These are phyloP conservation scores for Coccomyxa sp. DNA, from an alignment of 139 green algal genomes.

Conservation along the genomic window DNA sequence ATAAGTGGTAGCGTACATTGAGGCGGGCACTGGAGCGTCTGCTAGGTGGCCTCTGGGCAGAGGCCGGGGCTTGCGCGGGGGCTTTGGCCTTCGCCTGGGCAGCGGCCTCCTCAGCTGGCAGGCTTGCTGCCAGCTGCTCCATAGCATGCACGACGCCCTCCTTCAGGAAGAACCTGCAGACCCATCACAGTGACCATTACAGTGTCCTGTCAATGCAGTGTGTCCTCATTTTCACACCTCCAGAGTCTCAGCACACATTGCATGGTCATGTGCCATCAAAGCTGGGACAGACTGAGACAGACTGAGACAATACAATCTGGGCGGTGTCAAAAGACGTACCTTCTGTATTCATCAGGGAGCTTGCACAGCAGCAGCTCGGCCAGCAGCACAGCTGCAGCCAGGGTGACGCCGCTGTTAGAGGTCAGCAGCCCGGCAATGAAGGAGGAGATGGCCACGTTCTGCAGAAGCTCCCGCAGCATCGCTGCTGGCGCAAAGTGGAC, in stretches of 20 bases:
- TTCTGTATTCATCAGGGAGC: conserved; percentile 57
- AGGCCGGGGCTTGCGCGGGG: not conserved
- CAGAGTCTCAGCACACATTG: too few species aligned
- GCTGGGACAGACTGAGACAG: too few species aligned
- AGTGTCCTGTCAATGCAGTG: too few species aligned
- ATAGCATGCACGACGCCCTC: conserved; percentile 90
- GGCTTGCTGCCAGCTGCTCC: conserved; percentile 63
- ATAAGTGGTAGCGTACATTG: conserved; percentile 3
- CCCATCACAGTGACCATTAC: too few species aligned
- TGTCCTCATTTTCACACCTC: too few species aligned
- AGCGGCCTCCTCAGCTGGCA: not conserved
- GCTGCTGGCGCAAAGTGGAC: conserved; percentile 46
- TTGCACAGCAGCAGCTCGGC: conserved; percentile 88
- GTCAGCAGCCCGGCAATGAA: conserved; percentile 81
- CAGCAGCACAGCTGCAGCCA: conserved; percentile 50
- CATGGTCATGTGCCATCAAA: too few species aligned
- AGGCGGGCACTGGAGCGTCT: conserved; percentile 9
- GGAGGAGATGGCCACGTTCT: conserved; percentile 63
- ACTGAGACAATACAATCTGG: too few species aligned
- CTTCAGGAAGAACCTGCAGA: conserved; percentile 77
- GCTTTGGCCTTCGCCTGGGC: not conserved
- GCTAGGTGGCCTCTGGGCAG: too few species aligned
- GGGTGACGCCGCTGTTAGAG: conserved; percentile 48
- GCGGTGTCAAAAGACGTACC: conserved; percentile 45
- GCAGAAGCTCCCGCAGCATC: conserved; percentile 59